Base-by-base conservation (phyloP, 805 yeast genomes). In the Zygosaccharomyces siamensis region DNA sequence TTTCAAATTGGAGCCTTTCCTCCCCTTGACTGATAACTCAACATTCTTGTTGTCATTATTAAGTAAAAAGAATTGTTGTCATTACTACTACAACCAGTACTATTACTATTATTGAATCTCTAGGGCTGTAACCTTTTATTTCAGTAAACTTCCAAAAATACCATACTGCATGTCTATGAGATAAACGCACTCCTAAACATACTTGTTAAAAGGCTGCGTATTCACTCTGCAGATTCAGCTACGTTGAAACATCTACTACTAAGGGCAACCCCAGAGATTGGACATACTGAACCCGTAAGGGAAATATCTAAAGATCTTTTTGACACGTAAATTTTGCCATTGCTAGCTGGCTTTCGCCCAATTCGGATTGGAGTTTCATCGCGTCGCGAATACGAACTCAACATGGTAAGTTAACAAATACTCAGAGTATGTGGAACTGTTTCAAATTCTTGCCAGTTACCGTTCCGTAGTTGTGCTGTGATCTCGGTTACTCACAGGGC, bases 381-480 rank as follows among this genome's bases (percentile, higher is more conserved):
- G 44, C 44, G 44, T 30, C 44, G 44, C 44, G 44, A 41, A 36
- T 27, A 41, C 30, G 27, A 33, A 33, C 37, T 33, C 37, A 33
- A 33, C 37, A 33, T 33, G 37, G 37, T 14, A 33, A 33, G 8
- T 26, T 26, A 26, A 10, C 28, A 26, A 26, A 26, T 10, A 7
- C 11, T 26, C 28, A 26, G 28, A 26, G 28, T 26, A 26, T 10
- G 28, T 10, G 28, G 28, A 26, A 26, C 28, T 8, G 11, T 10
- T 26, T 10, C 11, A 10, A 26, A 8, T 26, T 26, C 28, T 26
- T 26, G 28, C 28, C 28, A 26, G 28, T 10, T 26, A 26, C 11
- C 28, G 8, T 26, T 26, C 28, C 28, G 28, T 3, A 26, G 11
- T 26, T 7, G 28, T 26, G 11, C 10, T 10, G 28, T 26, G 28